These are phyloP conservation scores for Rhodocollybia butyracea DNA, from an alignment of 768 basidiomycete genomes.

Conservation along the genomic window DNA sequence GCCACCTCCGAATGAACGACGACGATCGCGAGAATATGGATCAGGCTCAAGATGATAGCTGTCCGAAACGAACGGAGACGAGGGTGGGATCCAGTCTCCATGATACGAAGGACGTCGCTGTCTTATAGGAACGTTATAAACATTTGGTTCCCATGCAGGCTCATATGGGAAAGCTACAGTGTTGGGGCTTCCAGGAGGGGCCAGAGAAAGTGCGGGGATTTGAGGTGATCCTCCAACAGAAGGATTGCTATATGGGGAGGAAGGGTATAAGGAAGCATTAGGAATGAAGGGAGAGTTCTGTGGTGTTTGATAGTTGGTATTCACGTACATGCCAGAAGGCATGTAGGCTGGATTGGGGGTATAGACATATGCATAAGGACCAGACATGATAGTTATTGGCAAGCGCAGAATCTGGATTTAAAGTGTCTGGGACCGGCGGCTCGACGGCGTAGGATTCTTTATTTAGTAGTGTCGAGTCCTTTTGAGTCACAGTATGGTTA, in stretches of 20 bases:
- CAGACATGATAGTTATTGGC: conserved; percentile 28
- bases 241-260: conserved; percentile 31
- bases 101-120: conserved; percentile 45
- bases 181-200: conserved; percentile 11
- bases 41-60: conserved; percentile 9
- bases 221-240: conserved; percentile 8
- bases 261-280: conserved; percentile 28
- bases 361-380: conserved; percentile 43
- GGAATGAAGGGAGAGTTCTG: conserved; percentile 45
- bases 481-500: background rate
- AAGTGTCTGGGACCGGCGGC: background rate
- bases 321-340: conserved; percentile 30
- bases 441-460: too few species aligned
- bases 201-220: conserved; percentile 3
- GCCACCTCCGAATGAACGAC: conserved; percentile 25
- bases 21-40: conserved; percentile 10
- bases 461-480: background rate
- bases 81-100: conserved; percentile 18
- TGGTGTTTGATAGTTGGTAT: conserved; percentile 26
- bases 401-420: background rate
- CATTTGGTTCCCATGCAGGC: conserved; percentile 19
- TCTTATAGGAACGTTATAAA: conserved; percentile 22
- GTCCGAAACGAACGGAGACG: conserved; percentile 21
- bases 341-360: conserved; percentile 32
- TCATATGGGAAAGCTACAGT: conserved; percentile 16